These are phyloP conservation scores for barrel medic (Medicago truncatula) DNA, from an alignment of 306 rosid genomes.

Conservation along the genomic window MtrunA17r5.0-ANR NC_053049.1:39990501-39991000, in stretches of 20 bases:
- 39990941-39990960: constrained; percentile 55
- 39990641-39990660: constrained; percentile 42
- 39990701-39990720: constrained; percentile 61
- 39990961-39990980: constrained; percentile 68
- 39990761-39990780: constrained; percentile 54
- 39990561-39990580: constrained; percentile 35
- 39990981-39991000: constrained; percentile 73
- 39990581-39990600: constrained; percentile 47
- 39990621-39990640: constrained; percentile 30
- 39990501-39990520: constrained; percentile 40
- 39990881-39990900: constrained; percentile 68
- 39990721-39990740: constrained; percentile 58
- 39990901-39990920: constrained; percentile 75
- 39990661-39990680: constrained; percentile 1
- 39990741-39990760: constrained; percentile 47
- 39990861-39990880: constrained; percentile 47
- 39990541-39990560: background rate
- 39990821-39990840: constrained; percentile 66
- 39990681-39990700: constrained; percentile 37
- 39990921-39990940: constrained; percentile 61
- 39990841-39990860: constrained; percentile 56
- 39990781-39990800: constrained; percentile 77
- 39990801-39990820: constrained; percentile 61
- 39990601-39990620: constrained; percentile 31
- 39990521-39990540: constrained; percentile 28